These are phyloP conservation scores for Fusarium armeniacum DNA, from an alignment of 2,329 filamentous ascomycete genomes.

Conservation along the genomic window DNA sequence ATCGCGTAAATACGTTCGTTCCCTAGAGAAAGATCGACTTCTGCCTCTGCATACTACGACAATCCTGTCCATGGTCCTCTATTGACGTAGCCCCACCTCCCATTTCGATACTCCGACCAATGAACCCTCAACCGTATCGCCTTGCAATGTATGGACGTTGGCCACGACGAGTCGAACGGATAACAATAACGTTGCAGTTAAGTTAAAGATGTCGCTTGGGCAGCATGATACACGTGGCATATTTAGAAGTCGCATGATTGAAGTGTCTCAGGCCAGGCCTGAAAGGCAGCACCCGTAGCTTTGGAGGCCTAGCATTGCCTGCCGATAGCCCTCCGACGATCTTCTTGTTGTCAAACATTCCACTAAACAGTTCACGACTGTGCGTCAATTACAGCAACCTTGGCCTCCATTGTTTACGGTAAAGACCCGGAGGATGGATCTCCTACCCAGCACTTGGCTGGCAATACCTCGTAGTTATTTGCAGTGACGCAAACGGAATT, in stretches of 20 bases:
- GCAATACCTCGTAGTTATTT: background rate
- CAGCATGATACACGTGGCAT: slow-evolving; percentile 3
- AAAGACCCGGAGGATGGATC: background rate
- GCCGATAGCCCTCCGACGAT: background rate
- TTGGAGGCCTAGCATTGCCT: background rate
- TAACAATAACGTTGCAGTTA: background rate
- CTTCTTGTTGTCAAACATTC: background rate
- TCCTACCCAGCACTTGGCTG: background rate
- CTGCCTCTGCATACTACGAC: slow-evolving; percentile 7
- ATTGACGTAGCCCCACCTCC: background rate
- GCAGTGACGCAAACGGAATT: background rate
- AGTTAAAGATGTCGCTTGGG: slow-evolving; percentile 4
- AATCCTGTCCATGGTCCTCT: background rate
- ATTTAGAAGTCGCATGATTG: background rate
- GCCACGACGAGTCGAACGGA: slow-evolving; percentile 11
- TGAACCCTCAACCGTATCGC: slow-evolving; percentile 6
- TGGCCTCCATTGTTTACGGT: background rate
- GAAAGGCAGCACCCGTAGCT: fast-evolving
- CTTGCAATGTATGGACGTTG: slow-evolving; percentile 12
- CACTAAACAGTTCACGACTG: background rate
- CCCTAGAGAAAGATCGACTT: background rate
- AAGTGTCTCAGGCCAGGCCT: no score
- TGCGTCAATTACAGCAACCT: background rate
- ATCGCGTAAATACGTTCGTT: background rate
- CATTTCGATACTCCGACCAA: slow-evolving; percentile 1